Evolutionary conservation across 108 stramenopile species (phyloP).

Genomic region (Cyclotella choctawhatcheeana): DNA sequence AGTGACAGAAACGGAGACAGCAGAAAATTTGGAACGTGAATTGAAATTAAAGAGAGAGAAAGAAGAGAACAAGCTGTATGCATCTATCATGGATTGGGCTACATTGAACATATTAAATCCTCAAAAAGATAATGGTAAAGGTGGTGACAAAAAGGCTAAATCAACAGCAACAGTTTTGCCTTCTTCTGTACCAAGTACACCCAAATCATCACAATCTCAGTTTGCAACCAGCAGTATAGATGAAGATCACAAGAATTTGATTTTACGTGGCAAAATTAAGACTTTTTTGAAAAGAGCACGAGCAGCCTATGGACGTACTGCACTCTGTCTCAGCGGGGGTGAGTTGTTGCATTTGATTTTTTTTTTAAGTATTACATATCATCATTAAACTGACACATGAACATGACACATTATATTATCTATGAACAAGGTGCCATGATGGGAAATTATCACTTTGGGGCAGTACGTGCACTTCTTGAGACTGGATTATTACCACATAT

Average conservation of each 20-base stretch:
- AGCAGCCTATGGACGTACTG: conserved; percentile 96
- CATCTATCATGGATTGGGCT: conserved; percentile 19
- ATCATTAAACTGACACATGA: too few species aligned
- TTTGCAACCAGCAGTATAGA: not conserved
- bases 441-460: conserved; percentile 96
- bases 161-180: not conserved
- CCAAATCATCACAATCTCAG: conserved; percentile 5
- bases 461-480: conserved; percentile 84
- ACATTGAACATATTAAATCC: conserved; percentile 3
- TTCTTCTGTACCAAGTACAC: not conserved
- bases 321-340: conserved; percentile 93
- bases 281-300: conserved; percentile 86
- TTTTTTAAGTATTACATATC: too few species aligned
- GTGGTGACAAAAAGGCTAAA: not conserved
- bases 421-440: conserved; percentile 94
- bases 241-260: conserved; percentile 25
- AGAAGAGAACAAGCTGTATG: conserved; percentile 25
- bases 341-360: too few species aligned
- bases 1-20: conserved; percentile 15
- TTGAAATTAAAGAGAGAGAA: conserved; percentile 6
- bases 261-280: conserved; percentile 64
- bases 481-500: conserved; percentile 90
- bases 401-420: too few species aligned
- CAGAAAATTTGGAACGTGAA: conserved; percentile 4
- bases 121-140: not conserved